Evolutionary conservation across 257 asterid genomes (phyloP).

Genomic region (Petunia axillaris): DNA sequence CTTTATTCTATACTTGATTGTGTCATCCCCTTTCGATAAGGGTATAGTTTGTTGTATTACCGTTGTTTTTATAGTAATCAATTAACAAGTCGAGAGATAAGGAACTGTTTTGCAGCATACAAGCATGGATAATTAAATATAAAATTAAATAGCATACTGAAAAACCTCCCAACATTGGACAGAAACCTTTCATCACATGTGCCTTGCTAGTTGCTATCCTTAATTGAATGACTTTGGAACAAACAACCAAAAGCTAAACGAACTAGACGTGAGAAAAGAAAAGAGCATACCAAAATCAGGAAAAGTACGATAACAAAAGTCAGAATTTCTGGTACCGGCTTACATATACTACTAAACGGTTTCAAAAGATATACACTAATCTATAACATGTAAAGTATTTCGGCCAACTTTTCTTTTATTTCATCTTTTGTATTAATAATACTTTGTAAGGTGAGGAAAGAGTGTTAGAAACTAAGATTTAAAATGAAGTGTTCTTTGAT

Average conservation of each 20-base stretch:
- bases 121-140: neutral
- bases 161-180: neutral
- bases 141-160: neutral
- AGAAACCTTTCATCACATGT: neutral
- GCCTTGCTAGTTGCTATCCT: neutral
- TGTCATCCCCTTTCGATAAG: too few relatives aligned
- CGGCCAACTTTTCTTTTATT: neutral
- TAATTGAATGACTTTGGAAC: neutral
- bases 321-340: constrained; percentile 16
- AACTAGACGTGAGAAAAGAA: constrained; percentile 21
- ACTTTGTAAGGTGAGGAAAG: too few relatives aligned
- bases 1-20: too few relatives aligned
- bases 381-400: neutral
- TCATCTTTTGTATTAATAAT: neutral
- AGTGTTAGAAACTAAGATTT: neutral
- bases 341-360: constrained; percentile 9
- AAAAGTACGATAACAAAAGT: constrained; percentile 3
- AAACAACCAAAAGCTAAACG: neutral
- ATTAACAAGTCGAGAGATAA: neutral
- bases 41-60: neutral
- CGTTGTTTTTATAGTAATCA: neutral
- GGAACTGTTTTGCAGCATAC: neutral
- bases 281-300: constrained; percentile 22
- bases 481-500: neutral
- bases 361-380: neutral